Evolutionary conservation across 352 stramenopile genomes (phyloP).

Genomic region (Globisporangium sylvaticum): DNA sequence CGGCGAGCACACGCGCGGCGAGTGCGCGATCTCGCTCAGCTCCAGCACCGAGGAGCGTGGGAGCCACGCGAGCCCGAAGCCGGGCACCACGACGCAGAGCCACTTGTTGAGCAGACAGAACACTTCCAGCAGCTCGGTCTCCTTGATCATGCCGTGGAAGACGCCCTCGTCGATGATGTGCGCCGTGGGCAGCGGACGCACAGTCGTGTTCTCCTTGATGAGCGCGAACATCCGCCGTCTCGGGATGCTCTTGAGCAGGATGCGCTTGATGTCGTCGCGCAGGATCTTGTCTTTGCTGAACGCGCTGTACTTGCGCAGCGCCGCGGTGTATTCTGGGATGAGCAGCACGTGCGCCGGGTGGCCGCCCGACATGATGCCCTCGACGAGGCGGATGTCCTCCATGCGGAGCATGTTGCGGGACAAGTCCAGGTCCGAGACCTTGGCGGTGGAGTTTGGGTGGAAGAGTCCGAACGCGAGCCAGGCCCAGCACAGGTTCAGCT

Average conservation of each 20-base stretch:
- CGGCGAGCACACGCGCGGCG: constrained; percentile 42
- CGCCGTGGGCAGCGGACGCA: constrained; percentile 39
- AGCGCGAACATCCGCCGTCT: constrained; percentile 41
- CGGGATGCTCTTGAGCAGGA: constrained; percentile 46
- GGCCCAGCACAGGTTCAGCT: constrained; percentile 46
- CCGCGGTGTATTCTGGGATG: constrained; percentile 40
- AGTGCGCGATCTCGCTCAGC: constrained; percentile 51
- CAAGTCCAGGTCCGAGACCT: constrained; percentile 37
- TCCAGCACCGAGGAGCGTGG: constrained; percentile 39
- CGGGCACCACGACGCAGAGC: constrained; percentile 47
- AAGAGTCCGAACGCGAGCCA: constrained; percentile 54
- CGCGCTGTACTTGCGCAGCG: constrained; percentile 47
- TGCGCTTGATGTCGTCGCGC: constrained; percentile 43
- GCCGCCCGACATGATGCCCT: constrained; percentile 48
- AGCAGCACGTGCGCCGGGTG: constrained; percentile 45
- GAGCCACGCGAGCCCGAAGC: constrained; percentile 54
- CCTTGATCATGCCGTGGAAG: constrained; percentile 33
- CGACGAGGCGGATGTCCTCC: constrained; percentile 46
- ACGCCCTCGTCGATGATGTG: constrained; percentile 39
- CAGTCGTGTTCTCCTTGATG: constrained; percentile 39
- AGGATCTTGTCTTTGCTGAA: constrained; percentile 45
- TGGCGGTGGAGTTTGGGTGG: constrained; percentile 48
- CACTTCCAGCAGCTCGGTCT: constrained; percentile 47
- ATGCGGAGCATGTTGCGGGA: constrained; percentile 55
- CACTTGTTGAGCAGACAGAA: constrained; percentile 55